Conservation (phyloP, 2,329 filamentous ascomycete species). For the Trichoderma hamatum region DNA sequence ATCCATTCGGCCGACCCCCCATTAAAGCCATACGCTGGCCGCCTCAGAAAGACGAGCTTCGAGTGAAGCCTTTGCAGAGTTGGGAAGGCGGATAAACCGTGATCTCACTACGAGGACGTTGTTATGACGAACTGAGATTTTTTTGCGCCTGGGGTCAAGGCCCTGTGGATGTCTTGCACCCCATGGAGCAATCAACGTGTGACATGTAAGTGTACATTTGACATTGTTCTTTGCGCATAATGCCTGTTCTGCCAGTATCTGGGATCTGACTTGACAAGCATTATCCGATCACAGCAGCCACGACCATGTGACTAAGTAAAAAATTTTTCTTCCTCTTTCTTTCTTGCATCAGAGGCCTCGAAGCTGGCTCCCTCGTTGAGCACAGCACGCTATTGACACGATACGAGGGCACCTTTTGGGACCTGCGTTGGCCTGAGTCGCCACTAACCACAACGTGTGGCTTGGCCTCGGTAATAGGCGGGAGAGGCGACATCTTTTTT, state of each 20-base stretch:
- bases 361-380: neutral
- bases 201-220: neutral
- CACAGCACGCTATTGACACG: slow-evolving; percentile 1
- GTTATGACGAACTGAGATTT: neutral
- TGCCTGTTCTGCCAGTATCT: neutral
- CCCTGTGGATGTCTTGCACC: neutral
- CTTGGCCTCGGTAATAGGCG: neutral
- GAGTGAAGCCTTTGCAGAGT: neutral
- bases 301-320: slow-evolving; percentile 9
- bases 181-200: neutral
- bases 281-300: neutral
- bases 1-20: slow-evolving; percentile 20
- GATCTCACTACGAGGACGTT: neutral
- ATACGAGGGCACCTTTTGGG: slow-evolving; percentile 10
- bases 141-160: neutral
- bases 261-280: neutral
- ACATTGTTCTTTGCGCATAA: neutral
- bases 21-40: slow-evolving; percentile 18
- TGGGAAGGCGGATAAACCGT: slow-evolving; percentile 6
- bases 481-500: slow-evolving; percentile 16
- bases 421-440: neutral
- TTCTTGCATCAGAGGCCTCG: neutral
- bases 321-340: neutral
- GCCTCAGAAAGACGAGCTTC: slow-evolving; percentile 15
- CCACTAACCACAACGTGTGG: neutral